Evolutionary conservation across 495 filamentous ascomycete genomes (phyloP).

Genomic region (Opeltia flavorubescens): DNA sequence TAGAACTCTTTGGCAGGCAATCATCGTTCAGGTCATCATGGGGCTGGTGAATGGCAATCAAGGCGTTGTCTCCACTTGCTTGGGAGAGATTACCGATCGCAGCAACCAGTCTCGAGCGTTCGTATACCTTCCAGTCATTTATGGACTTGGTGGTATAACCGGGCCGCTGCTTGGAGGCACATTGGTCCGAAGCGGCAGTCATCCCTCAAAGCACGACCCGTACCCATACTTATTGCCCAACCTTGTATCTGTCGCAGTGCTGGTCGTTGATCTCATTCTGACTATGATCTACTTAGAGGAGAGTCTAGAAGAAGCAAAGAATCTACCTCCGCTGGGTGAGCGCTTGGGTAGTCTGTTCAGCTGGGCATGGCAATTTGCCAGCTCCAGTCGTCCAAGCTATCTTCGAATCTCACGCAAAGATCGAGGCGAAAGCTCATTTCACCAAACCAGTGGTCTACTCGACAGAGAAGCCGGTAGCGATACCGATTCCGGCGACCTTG

Average conservation of each 20-base stretch:
- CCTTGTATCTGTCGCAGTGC: constrained; percentile 52
- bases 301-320: constrained; percentile 61
- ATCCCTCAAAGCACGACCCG: constrained; percentile 34
- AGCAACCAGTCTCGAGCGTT: constrained; percentile 89
- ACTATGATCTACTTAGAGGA: constrained; percentile 71
- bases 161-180: constrained; percentile 84
- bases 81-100: constrained; percentile 89
- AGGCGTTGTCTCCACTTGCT: constrained; percentile 74
- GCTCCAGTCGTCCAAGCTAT: constrained; percentile 45
- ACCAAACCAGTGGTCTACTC: constrained; percentile 17
- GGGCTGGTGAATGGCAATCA: constrained; percentile 86
- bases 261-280: constrained; percentile 59
- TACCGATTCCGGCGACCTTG: constrained; percentile 10
- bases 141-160: constrained; percentile 84
- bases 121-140: constrained; percentile 82
- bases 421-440: constrained; percentile 21
- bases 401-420: constrained; percentile 22
- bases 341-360: constrained; percentile 45
- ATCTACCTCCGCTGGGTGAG: constrained; percentile 44
- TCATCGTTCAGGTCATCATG: constrained; percentile 77
- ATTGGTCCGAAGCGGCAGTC: constrained; percentile 44
- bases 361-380: constrained; percentile 64
- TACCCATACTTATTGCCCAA: constrained; percentile 85
- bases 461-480: constrained; percentile 22
- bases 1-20: constrained; percentile 63